These are phyloP conservation scores for Rhizomucor pusillus DNA, from an alignment of 371 early-diverging fungal species.

Conservation along the genomic window DNA sequence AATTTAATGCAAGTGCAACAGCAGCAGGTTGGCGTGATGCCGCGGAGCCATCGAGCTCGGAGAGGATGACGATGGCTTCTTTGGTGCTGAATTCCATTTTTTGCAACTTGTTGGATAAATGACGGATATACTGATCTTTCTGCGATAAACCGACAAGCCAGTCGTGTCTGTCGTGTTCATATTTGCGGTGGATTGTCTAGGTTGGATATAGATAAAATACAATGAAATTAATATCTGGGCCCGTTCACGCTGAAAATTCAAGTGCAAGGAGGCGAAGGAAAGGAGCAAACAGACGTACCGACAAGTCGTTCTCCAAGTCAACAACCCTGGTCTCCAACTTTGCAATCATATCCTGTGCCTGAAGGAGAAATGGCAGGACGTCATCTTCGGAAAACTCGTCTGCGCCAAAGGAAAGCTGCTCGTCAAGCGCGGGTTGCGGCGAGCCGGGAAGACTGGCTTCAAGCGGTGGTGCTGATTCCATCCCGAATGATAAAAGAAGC, in stretches of 20 bases:
- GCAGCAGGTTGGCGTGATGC: conserved; percentile 6
- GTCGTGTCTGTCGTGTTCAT: conserved; percentile 55
- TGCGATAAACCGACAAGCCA: conserved; percentile 55
- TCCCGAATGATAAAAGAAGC: too few relatives aligned
- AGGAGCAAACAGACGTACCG: conserved; percentile 25
- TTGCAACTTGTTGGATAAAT: conserved; percentile 47
- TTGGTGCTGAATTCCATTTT: conserved; percentile 50
- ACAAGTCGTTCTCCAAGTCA: conserved; percentile 53
- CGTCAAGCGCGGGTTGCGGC: conserved; percentile 3
- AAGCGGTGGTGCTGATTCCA: too few relatives aligned
- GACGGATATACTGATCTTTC: conserved; percentile 54
- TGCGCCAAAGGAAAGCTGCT: conserved; percentile 10
- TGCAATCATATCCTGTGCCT: conserved; percentile 55
- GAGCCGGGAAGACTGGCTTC: background rate
- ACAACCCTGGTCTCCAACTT: conserved; percentile 54
- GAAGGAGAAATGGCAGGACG: conserved; percentile 52
- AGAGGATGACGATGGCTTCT: conserved; percentile 49
- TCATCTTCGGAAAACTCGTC: conserved; percentile 44
- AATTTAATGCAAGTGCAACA: conserved; percentile 36
- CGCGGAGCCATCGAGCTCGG: conserved; percentile 19
- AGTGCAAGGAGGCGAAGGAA: too few relatives aligned
- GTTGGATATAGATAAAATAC: conserved; percentile 1
- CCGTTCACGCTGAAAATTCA: background rate
- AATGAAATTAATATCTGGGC: too few relatives aligned
- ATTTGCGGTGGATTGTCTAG: conserved; percentile 52